Base-by-base conservation (phyloP, 768 basidiomycete species). In the Suillus cothurnatus region DNA sequence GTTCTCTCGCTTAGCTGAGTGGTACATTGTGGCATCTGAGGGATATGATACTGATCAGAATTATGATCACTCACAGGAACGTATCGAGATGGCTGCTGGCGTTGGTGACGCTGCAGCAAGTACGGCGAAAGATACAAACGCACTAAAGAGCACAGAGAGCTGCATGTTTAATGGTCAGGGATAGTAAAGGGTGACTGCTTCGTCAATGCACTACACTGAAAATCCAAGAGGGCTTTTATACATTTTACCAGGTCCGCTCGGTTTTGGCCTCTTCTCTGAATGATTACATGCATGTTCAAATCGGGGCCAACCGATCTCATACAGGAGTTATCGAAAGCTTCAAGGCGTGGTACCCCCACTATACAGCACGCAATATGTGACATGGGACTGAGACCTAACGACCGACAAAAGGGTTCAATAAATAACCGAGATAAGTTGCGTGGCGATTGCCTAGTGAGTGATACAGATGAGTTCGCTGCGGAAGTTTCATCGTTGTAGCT, bases 81-180 rank as follows among this genome's bases (percentile, higher is more conserved):
- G 36, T 39, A 19, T 15, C n/a, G 3, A 23, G 57, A 19, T 19
- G 4, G 57, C 36, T 36, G 4, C 56, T 39, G 23, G 57, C 23
- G 53, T 17, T 15, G 61, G 61, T 28, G 32, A 58, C 6, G 61
- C 53, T 19, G 23, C 55, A 55, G 61, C 61, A 9, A 62, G 32
- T 12, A 39, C 39, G 23, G 1, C 28, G 15, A 50, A 28, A 50
- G 50, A 17, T 17, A 50, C 26, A 26, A 50, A 15, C 28, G 50
- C 50, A 50, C 15, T 50, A 2, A 50, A 50, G 15, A 17, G 26
- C 26, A 28, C 50, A 17, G 50, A 50, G 26, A 50, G 15, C 23
- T 19, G 26, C 50, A 50, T 50, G 11, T 56, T 55, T 7, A 28
- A 50, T 50, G 17, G 36, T 55, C 14, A 52, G 32, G 9, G n/a